phyloP scores from a whole-genome alignment of 768 basidiomycete genomes.

The Phaffia australis region DNA sequence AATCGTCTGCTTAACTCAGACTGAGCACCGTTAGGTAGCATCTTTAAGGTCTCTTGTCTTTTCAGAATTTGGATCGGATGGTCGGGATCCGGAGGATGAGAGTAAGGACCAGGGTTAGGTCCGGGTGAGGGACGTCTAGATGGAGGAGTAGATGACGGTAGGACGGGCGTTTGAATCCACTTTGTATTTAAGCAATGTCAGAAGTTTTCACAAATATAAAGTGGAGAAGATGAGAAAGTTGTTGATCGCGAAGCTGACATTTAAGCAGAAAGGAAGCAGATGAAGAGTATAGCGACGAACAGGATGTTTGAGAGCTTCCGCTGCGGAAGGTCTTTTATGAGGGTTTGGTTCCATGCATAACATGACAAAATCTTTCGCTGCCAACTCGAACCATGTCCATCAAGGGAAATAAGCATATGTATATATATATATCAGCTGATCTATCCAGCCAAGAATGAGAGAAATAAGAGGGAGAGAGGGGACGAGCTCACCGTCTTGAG shows the following conservation, averaged over 20 bases:
- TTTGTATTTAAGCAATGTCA: not conserved
- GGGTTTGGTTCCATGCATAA: conserved; percentile 22
- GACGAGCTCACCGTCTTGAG: conserved; percentile 13
- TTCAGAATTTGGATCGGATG: conserved; percentile 20
- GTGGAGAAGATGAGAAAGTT: not conserved
- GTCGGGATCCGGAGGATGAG: conserved; percentile 13
- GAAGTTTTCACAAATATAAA: not conserved
- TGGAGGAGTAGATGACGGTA: not conserved
- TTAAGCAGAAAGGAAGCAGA: conserved; percentile 4
- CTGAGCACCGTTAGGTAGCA: no score
- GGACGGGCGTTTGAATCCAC: not conserved
- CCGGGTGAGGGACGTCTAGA: not conserved
- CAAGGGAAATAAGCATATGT: not conserved
- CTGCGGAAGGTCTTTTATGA: conserved; percentile 14
- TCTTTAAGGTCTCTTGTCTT: conserved; percentile 16
- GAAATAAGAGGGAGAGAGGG: not conserved
- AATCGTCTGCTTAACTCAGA: no score
- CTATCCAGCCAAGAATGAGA: not conserved
- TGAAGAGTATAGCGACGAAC: not conserved
- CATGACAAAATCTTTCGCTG: conserved; percentile 21
- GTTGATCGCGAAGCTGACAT: conserved; percentile 7
- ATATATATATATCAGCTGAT: not conserved
- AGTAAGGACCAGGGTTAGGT: not conserved
- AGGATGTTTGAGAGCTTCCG: conserved; percentile 4
- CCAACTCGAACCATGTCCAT: no score